A percentile compares a stretch with the other conserved stretches of the same genome.
phyloP scores from a whole-genome alignment of 192 early-diverging fungal genomes.

The Coemansia biformis region DNA sequence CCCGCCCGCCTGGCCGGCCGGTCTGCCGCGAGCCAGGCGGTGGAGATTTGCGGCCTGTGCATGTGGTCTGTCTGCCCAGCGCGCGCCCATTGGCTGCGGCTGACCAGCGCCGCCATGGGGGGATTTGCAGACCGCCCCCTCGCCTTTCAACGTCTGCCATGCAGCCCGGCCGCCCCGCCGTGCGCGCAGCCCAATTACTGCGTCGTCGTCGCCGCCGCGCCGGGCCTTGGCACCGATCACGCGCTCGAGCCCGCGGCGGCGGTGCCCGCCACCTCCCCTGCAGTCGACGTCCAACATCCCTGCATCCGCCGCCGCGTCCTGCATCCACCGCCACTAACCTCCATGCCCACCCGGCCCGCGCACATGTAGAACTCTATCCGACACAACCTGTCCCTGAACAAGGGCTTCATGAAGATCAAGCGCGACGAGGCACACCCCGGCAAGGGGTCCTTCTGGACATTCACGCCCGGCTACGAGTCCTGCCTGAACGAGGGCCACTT shows the following conservation, averaged over 20 bases:
- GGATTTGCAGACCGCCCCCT: conserved; percentile 12
- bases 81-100: conserved; percentile 15
- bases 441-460: conserved; percentile 79
- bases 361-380: conserved; percentile 80
- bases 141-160: conserved; percentile 1
- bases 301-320: too few relatives aligned
- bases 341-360: neutral
- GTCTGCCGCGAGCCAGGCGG: neutral
- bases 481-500: conserved; percentile 49
- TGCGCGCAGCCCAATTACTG: too few relatives aligned
- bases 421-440: conserved; percentile 74
- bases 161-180: conserved; percentile 1
- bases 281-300: too few relatives aligned
- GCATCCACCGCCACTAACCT: too few relatives aligned
- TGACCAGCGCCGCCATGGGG: neutral
- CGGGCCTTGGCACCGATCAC: too few relatives aligned
- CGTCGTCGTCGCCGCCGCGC: too few relatives aligned
- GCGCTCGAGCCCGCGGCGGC: too few relatives aligned
- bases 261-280: too few relatives aligned
- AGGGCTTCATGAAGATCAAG: conserved; percentile 72
- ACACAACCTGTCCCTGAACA: conserved; percentile 83
- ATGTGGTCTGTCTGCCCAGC: conserved; percentile 43
- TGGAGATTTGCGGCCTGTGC: conserved; percentile 38
- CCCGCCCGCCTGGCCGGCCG: neutral
- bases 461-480: conserved; percentile 50